Conservation (phyloP, 305 asterid species). For the Solanum chacoense region DNA sequence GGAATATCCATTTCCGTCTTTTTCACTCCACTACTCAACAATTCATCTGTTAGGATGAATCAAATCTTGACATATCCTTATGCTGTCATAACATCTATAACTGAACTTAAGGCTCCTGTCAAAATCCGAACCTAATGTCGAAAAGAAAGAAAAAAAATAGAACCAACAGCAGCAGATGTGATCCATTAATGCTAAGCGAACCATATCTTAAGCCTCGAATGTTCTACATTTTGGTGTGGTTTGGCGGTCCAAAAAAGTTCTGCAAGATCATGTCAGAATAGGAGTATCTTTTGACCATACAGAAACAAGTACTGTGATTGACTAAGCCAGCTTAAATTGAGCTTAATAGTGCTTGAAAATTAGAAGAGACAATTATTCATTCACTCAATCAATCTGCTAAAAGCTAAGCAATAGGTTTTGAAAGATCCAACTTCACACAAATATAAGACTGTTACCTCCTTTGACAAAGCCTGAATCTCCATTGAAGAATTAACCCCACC, state of each 20-base stretch:
- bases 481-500: conserved; percentile 20
- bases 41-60: not conserved
- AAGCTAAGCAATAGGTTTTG: not conserved
- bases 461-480: conserved; percentile 46
- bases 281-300: not conserved
- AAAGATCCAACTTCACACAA: not conserved
- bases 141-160: not conserved
- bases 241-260: not conserved
- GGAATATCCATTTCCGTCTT: not conserved
- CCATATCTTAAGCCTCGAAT: not conserved
- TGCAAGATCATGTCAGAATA: not conserved
- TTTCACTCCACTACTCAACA: not conserved
- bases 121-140: not conserved
- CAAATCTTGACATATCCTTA: not conserved
- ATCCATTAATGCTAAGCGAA: not conserved
- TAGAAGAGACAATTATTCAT: not conserved
- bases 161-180: not conserved
- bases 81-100: not conserved
- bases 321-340: not conserved
- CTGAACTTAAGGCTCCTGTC: not conserved
- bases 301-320: not conserved
- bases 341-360: not conserved
- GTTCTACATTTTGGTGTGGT: not conserved
- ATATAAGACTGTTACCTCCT: conserved; percentile 40
- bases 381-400: not conserved